Conservation (phyloP, 352 stramenopile species). For the Paralagenidium karlingii region DNA sequence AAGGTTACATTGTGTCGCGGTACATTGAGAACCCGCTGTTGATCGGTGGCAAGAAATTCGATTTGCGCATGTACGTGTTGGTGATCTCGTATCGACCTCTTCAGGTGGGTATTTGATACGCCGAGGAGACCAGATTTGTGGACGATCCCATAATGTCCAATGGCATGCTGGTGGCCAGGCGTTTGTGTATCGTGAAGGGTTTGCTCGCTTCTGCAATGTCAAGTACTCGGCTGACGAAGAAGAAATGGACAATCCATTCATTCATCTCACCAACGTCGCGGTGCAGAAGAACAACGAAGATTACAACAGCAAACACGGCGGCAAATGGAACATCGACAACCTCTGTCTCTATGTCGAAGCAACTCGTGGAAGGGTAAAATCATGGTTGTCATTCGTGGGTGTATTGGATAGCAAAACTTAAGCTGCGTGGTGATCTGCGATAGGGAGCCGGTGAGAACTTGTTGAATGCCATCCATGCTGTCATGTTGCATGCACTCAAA, state of each 20-base stretch:
- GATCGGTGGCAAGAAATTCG: slow-evolving; percentile 90
- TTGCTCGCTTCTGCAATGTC: slow-evolving; percentile 88
- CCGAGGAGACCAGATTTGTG: not conserved
- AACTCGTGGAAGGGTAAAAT: slow-evolving; percentile 36
- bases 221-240: slow-evolving; percentile 75
- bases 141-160: not conserved
- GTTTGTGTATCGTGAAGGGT: slow-evolving; percentile 77
- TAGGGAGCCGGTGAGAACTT: slow-evolving; percentile 43
- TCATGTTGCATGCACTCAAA: slow-evolving; percentile 79
- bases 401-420: not conserved
- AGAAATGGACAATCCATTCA: slow-evolving; percentile 87
- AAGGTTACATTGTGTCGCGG: slow-evolving; percentile 80
- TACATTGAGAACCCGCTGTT: slow-evolving; percentile 87
- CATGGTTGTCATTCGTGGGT: not conserved
- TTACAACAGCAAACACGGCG: slow-evolving; percentile 84
- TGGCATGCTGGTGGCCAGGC: slow-evolving; percentile 4
- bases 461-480: slow-evolving; percentile 42
- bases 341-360: slow-evolving; percentile 77
- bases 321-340: slow-evolving; percentile 86
- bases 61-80: slow-evolving; percentile 87
- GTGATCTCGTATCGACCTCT: slow-evolving; percentile 83
- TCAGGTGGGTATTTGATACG: slow-evolving; percentile 20
- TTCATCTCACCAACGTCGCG: slow-evolving; percentile 83
- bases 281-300: slow-evolving; percentile 87
- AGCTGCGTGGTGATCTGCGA: not conserved